phyloP scores from a whole-genome alignment of 2,329 filamentous ascomycete species.

The Trichoderma cornu-damae region DNA sequence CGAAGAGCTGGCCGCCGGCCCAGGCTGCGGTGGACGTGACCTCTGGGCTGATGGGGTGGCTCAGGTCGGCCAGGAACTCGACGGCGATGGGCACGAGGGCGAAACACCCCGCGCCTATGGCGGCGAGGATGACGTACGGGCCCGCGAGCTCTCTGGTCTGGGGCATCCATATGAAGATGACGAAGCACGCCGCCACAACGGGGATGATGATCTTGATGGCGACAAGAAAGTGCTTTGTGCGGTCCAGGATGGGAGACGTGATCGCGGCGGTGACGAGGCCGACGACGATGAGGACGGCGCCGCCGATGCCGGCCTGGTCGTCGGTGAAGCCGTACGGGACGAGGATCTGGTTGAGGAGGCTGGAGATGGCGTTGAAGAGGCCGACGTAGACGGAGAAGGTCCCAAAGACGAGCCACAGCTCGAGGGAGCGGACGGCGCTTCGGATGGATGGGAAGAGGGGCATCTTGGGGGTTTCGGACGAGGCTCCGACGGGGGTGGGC shows the following conservation, averaged over 20 bases:
- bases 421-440: conserved; percentile 52
- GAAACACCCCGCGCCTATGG: conserved; percentile 78
- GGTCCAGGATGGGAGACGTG: conserved; percentile 75
- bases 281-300: conserved; percentile 82
- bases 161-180: conserved; percentile 75
- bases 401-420: conserved; percentile 75
- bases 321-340: conserved; percentile 79
- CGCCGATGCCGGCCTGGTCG: conserved; percentile 81
- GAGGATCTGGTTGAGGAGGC: conserved; percentile 85
- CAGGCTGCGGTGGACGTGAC: conserved; percentile 79
- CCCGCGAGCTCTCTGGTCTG: conserved; percentile 56
- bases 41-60: conserved; percentile 80
- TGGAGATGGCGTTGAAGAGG: conserved; percentile 89
- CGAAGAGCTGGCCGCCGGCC: conserved; percentile 79
- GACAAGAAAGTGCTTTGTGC: conserved; percentile 71
- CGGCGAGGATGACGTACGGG: conserved; percentile 67
- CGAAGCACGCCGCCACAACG: conserved; percentile 65
- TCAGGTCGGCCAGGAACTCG: conserved; percentile 82
- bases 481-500: conserved; percentile 70
- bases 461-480: conserved; percentile 55
- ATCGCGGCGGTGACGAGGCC: conserved; percentile 75
- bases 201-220: conserved; percentile 72
- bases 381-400: conserved; percentile 84
- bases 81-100: conserved; percentile 75
- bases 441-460: conserved; percentile 46